Percentiles rank a stretch among this genome's conserved stretches.
These are phyloP conservation scores for Rugonectria rugulosa DNA, from an alignment of 2,329 filamentous ascomycete species.

Conservation along the genomic window DNA sequence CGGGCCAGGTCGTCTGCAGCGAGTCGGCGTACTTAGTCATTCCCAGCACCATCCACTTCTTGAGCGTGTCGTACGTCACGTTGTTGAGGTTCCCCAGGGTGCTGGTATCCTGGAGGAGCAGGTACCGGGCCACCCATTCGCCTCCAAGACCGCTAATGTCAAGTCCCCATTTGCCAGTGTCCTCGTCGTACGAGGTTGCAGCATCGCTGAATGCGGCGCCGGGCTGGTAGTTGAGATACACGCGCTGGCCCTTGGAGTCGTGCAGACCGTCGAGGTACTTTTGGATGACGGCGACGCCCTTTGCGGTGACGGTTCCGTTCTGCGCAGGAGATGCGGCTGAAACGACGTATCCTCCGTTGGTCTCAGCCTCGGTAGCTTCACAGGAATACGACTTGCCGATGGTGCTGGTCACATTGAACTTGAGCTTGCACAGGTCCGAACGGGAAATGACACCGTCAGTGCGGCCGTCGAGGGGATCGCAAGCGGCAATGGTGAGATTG, in stretches of 20 bases:
- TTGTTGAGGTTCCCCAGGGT: constrained; percentile 50
- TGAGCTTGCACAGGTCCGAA: constrained; percentile 34
- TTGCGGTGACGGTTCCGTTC: constrained; percentile 43
- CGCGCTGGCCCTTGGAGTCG: constrained; percentile 45
- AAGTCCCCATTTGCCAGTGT: constrained; percentile 42
- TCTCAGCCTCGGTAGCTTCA: constrained; percentile 22
- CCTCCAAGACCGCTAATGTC: constrained; percentile 40
- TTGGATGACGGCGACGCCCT: constrained; percentile 43
- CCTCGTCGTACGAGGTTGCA: constrained; percentile 41
- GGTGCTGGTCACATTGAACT: constrained; percentile 41
- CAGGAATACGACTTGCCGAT: constrained; percentile 45
- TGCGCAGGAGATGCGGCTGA: constrained; percentile 38
- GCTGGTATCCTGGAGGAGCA: constrained; percentile 45
- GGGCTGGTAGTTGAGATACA: constrained; percentile 47
- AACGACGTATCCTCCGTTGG: not conserved
- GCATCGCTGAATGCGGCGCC: constrained; percentile 45
- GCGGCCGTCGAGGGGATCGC: constrained; percentile 14
- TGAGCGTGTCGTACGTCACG: constrained; percentile 61
- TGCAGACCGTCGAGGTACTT: constrained; percentile 46
- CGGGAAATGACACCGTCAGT: constrained; percentile 17
- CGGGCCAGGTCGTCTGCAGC: constrained; percentile 62
- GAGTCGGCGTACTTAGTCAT: constrained; percentile 56
- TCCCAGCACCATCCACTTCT: constrained; percentile 58
- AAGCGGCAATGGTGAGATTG: constrained; percentile 15
- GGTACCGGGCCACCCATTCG: constrained; percentile 49